Evolutionary conservation across 169 alveolate species (phyloP).

Genomic region (Miamiensis avidus): DNA sequence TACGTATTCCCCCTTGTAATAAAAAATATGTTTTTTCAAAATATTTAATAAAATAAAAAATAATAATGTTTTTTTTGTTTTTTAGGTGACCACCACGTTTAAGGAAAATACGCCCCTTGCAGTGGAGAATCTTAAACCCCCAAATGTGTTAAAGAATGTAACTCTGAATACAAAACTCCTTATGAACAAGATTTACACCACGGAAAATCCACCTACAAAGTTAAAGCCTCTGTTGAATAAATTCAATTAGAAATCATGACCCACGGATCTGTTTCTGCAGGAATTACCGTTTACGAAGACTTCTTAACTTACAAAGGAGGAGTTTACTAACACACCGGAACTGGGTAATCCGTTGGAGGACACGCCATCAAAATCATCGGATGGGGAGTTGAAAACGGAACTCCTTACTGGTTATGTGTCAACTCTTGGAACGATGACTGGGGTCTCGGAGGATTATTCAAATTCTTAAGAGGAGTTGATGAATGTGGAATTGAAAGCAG

Average conservation of each 20-base stretch:
- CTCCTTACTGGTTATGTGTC: constrained; percentile 69
- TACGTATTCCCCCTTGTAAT: not conserved
- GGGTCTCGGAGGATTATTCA: constrained; percentile 58
- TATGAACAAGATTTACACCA: not conserved
- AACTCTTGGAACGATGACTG: constrained; percentile 79
- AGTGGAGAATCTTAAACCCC: not conserved
- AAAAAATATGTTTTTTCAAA: no score
- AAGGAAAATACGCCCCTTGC: not conserved
- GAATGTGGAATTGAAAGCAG: constrained; percentile 21
- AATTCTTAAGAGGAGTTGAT: constrained; percentile 30
- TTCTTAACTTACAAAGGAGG: constrained; percentile 83
- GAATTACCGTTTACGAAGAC: constrained; percentile 80
- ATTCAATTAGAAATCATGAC: constrained; percentile 46
- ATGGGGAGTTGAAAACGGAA: constrained; percentile 72
- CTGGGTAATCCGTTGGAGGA: constrained; percentile 74
- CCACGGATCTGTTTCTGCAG: constrained; percentile 70
- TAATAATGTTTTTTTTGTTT: no score
- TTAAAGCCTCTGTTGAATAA: not conserved
- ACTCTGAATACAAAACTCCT: not conserved
- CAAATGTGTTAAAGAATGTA: not conserved
- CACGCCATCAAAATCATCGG: constrained; percentile 88
- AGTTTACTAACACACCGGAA: constrained; percentile 76
- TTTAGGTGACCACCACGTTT: constrained; percentile 4
- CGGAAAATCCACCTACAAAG: not conserved
- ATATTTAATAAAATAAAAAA: no score